A percentile compares a stretch with the other conserved stretches of the same genome.
phyloP scores from a whole-genome alignment of 805 yeast genomes.

The Starmerella bombi region DNA sequence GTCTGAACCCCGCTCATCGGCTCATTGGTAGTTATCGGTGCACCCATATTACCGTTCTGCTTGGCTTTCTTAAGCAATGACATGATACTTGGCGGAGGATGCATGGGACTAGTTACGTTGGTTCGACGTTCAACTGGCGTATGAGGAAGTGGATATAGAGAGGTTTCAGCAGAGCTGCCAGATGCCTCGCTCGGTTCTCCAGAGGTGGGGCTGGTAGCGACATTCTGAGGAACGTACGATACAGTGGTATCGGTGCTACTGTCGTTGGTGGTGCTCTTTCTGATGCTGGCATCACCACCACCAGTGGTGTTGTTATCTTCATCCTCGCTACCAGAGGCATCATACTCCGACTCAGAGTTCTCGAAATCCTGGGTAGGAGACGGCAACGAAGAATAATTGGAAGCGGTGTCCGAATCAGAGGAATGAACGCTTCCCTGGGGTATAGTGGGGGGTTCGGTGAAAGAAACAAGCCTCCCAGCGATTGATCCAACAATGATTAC shows the following conservation, averaged over 20 bases:
- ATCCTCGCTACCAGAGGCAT: constrained; percentile 6
- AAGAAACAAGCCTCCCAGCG: neutral
- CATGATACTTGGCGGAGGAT: constrained; percentile 70
- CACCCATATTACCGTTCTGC: constrained; percentile 55
- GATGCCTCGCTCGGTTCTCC: neutral
- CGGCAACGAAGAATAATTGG: neutral
- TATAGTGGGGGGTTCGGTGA: neutral
- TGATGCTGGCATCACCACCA: too few species aligned
- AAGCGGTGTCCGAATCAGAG: neutral
- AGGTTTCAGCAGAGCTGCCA: neutral
- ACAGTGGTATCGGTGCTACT: too few species aligned
- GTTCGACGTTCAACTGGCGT: constrained; percentile 38
- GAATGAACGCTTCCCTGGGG: neutral
- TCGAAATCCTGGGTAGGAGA: neutral
- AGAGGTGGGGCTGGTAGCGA: neutral
- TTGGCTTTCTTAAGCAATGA: constrained; percentile 75
- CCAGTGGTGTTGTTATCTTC: constrained; percentile 15
- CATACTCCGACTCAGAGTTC: neutral
- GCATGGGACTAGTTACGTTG: constrained; percentile 41
- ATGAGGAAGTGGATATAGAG: constrained; percentile 55
- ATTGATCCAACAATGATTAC: neutral
- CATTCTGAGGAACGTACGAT: neutral
- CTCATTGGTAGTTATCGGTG: constrained; percentile 92
- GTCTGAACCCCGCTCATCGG: constrained; percentile 75
- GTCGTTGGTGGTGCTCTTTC: too few species aligned